Evolutionary conservation across 108 stramenopile species (phyloP).

Genomic region (Cyclostephanos invisitatus): DNA sequence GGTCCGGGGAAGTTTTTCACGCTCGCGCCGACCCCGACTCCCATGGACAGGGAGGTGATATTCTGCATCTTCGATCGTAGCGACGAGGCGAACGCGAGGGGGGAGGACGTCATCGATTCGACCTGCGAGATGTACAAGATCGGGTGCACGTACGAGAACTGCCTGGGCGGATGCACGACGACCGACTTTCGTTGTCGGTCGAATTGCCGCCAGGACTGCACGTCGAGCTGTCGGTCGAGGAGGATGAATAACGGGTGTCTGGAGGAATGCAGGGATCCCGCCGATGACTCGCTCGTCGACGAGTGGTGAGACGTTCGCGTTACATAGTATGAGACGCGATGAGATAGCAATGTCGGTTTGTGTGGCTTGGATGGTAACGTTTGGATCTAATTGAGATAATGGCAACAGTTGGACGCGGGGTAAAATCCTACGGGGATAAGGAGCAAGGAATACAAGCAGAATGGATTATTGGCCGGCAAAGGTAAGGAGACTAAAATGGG

Average conservation of each 20-base stretch:
- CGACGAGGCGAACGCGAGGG: not conserved
- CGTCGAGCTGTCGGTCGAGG: not conserved
- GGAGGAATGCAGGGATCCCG: not conserved
- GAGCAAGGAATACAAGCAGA: no score
- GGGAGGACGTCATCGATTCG: not conserved
- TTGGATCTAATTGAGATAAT: no score
- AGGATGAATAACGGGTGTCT: not conserved
- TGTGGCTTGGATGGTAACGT: not conserved
- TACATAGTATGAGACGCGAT: not conserved
- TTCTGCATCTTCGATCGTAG: not conserved
- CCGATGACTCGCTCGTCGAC: not conserved
- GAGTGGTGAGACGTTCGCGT: not conserved
- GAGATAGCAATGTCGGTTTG: not conserved
- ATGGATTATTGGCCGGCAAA: no score
- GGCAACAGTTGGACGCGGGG: not conserved
- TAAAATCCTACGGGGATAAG: no score
- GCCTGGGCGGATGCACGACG: not conserved
- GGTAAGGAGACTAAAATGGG: no score
- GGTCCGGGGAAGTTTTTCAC: not conserved
- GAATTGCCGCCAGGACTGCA: not conserved
- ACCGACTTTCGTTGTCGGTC: not conserved
- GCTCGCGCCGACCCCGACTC: not conserved
- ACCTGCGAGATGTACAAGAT: not conserved
- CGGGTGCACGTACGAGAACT: not conserved
- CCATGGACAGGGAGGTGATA: not conserved